A percentile compares a stretch with the other conserved stretches of the same genome.
Conservation (phyloP, 192 early-diverging fungal species). For the Coemansia sp. region DNA sequence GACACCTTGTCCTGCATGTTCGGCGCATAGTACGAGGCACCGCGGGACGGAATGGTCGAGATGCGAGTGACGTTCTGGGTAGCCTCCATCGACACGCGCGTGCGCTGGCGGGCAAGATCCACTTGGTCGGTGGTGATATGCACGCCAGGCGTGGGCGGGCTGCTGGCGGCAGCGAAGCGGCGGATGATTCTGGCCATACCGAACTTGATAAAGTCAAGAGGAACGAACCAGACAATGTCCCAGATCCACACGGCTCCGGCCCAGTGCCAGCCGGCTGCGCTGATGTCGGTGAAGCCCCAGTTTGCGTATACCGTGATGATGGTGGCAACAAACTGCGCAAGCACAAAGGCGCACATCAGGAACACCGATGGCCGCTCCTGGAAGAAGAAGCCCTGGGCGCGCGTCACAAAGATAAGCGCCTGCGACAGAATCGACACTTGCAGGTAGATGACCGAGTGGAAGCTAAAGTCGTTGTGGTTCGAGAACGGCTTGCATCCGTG, state of each 20-base stretch:
- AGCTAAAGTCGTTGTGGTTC: conserved; percentile 61
- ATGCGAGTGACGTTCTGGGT: conserved; percentile 59
- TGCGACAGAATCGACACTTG: conserved; percentile 79
- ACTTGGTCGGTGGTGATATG: conserved; percentile 39
- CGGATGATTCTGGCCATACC: conserved; percentile 62
- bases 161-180: conserved; percentile 45
- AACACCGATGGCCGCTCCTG: conserved; percentile 69
- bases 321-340: conserved; percentile 71
- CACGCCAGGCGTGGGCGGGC: conserved; percentile 35
- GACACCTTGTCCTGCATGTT: conserved; percentile 57
- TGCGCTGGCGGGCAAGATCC: conserved; percentile 57
- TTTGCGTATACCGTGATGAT: conserved; percentile 83
- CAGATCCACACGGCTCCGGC: conserved; percentile 74
- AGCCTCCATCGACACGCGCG: conserved; percentile 55
- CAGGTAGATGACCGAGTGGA: conserved; percentile 78
- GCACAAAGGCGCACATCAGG: conserved; percentile 64
- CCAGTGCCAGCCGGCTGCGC: conserved; percentile 73
- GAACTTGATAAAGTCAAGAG: conserved; percentile 78
- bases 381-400: conserved; percentile 74
- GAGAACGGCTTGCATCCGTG: conserved; percentile 57
- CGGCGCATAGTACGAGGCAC: conserved; percentile 63
- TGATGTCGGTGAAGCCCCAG: conserved; percentile 76
- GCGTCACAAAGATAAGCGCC: conserved; percentile 75
- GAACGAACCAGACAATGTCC: conserved; percentile 78
- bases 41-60: conserved; percentile 60